Conservation (phyloP, 495 filamentous ascomycete genomes). For the Xylaria bambusicola region DNA sequence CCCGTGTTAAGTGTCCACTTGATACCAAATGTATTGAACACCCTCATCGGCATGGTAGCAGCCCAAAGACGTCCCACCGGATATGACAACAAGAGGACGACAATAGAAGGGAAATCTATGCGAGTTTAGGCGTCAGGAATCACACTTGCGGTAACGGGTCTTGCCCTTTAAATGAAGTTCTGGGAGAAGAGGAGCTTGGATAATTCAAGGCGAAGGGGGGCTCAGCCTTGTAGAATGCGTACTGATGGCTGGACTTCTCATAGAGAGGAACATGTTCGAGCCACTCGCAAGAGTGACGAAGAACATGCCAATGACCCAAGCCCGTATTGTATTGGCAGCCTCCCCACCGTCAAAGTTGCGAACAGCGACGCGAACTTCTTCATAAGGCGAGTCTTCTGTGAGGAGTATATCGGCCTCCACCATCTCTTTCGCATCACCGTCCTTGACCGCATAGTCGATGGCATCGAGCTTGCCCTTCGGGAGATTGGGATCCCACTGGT, state of each 20-base stretch:
- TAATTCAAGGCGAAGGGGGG: too few relatives aligned
- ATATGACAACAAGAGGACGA: conserved; percentile 60
- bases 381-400: conserved; percentile 37
- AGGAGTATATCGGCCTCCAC: conserved; percentile 30
- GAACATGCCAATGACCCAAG: conserved; percentile 63
- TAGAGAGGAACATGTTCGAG: conserved; percentile 62
- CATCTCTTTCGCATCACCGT: conserved; percentile 39
- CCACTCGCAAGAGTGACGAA: conserved; percentile 56
- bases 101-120: conserved; percentile 54
- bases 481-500: conserved; percentile 39
- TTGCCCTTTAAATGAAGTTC: too few relatives aligned
- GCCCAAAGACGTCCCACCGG: conserved; percentile 59
- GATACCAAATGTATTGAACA: conserved; percentile 53
- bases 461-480: conserved; percentile 36
- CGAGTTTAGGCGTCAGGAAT: background rate
- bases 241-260: conserved; percentile 52
- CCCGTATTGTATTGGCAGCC: conserved; percentile 61
- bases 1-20: conserved; percentile 57
- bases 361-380: conserved; percentile 55
- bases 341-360: conserved; percentile 58
- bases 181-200: too few relatives aligned
- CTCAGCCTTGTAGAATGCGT: background rate
- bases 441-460: conserved; percentile 40
- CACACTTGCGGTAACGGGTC: background rate
- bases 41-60: conserved; percentile 51